Base-by-base conservation (phyloP, 305 asterid species). In the Fraxinus sp. region DNA sequence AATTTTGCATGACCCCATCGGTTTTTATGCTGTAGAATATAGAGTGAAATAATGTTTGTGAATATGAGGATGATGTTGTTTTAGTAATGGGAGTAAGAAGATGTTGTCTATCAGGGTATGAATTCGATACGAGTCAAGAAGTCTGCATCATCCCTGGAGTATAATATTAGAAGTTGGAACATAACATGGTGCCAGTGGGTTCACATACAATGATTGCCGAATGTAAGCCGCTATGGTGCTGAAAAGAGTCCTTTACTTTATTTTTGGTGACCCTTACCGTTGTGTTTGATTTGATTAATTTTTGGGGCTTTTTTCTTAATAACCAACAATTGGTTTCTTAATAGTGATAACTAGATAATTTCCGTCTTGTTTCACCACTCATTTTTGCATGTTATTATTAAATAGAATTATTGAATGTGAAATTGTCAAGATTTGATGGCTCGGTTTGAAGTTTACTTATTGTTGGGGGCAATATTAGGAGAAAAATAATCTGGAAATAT, bases 81-180 rank as follows among this genome's bases (percentile, higher is more conserved):
- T 66, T 24, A 66, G 74, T 66, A 24, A 13, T 66, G 73, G 57
- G 74, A 66, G 74, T 9, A 26, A 26, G 36, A 66, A 24, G 74
- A 26, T 66, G 36, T 66, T 46, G 55, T 32, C 64, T 33, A 10
- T 43, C 55, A 43, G 55, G 55, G 72, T 33, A 74, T 83, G 85
- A 71, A 80, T 66, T 64, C 20, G 9, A 82, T 80, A 32, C 55
- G n/a, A 77, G 83, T 66, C 62, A 75, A 35, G 86, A 81, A 79
- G 81, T 84, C 80, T 84, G 80, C 86, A 84, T 86, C 77, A 83
- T 81, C 75, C 80, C 55, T 76, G 85, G 88, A 81, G 85, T 84
- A 76, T 35, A 2, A 76, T 35, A 2, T 57, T 18, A 57, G 68
- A 57, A 6, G 66, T 55, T 18, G 66, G 66, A 55, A 55, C 66